These are phyloP conservation scores for Candida sithepensis DNA, from an alignment of 805 yeast genomes.

Conservation along the genomic window DNA sequence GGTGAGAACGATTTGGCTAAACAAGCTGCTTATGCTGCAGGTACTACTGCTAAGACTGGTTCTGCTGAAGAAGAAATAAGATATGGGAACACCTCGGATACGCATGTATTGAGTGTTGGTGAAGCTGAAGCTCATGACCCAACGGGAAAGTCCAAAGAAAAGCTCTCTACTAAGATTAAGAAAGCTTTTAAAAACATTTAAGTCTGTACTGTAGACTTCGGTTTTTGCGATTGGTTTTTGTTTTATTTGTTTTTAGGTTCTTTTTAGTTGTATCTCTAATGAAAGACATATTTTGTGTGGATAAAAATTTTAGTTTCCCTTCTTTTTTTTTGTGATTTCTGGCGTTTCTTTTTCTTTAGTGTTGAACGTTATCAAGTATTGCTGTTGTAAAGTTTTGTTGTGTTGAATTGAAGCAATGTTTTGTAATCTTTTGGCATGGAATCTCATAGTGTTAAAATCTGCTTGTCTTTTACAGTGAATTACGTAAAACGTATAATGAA, in stretches of 20 bases:
- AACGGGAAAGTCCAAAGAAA: constrained; percentile 16
- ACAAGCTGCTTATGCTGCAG: constrained; percentile 17
- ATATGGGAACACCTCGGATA: constrained; percentile 2
- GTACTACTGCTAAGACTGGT: constrained; percentile 2
- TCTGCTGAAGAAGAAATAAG: constrained; percentile 5
- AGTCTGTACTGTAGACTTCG: not conserved
- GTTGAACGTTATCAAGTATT: too few relatives aligned
- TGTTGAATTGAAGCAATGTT: too few relatives aligned
- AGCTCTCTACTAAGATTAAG: constrained; percentile 15
- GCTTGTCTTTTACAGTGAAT: too few relatives aligned
- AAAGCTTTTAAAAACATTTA: constrained; percentile 10
- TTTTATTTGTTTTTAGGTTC: not conserved
- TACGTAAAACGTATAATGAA: too few relatives aligned
- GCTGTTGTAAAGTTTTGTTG: too few relatives aligned
- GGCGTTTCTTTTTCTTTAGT: too few relatives aligned
- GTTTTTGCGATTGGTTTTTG: not conserved
- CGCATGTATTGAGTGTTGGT: constrained; percentile 8
- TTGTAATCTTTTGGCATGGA: too few relatives aligned
- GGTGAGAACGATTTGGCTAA: constrained; percentile 18
- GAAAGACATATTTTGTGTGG: too few relatives aligned
- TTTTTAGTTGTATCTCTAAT: too few relatives aligned
- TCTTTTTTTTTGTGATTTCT: too few relatives aligned
- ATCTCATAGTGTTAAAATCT: too few relatives aligned
- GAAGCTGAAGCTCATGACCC: constrained; percentile 3
- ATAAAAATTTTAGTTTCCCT: too few relatives aligned